Percentiles rank a stretch among this genome's conserved stretches.
These are phyloP conservation scores for Corrigiola litoralis DNA, from an alignment of 179 eudicot species.

Conservation along the genomic window DNA sequence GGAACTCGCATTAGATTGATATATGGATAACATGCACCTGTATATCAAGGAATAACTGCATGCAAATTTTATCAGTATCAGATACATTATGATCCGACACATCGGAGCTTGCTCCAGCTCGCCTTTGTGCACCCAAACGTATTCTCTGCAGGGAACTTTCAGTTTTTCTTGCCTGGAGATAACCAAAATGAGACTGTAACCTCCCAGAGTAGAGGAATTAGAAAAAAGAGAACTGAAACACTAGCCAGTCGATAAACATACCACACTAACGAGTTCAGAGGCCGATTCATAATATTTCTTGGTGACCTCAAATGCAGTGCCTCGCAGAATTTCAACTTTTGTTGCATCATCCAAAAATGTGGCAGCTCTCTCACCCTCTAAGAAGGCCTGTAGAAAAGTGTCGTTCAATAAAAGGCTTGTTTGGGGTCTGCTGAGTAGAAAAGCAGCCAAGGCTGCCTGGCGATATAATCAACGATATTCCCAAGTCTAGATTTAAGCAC, in stretches of 20 bases:
- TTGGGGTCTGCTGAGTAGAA: too few relatives aligned
- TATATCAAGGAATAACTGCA: conserved; percentile 94
- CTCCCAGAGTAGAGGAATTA: conserved; percentile 6
- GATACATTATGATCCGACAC: conserved; percentile 69
- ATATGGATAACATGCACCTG: conserved; percentile 44
- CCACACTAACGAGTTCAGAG: conserved; percentile 68
- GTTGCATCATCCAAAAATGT: conserved; percentile 50
- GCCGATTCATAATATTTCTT: conserved; percentile 64
- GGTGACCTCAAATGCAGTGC: conserved; percentile 70
- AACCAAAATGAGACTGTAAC: background rate
- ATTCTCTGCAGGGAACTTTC: conserved; percentile 73
- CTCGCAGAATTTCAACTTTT: conserved; percentile 49
- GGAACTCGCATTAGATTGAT: background rate
- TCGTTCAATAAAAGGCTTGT: background rate
- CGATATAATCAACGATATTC: too few relatives aligned
- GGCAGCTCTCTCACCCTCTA: conserved; percentile 77
- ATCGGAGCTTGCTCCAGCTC: conserved; percentile 84
- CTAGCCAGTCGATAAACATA: conserved; percentile 26
- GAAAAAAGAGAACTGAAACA: background rate
- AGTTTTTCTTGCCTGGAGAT: conserved; percentile 66
- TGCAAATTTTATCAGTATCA: conserved; percentile 82
- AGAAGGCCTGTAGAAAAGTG: conserved; percentile 44
- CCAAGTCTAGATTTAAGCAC: too few relatives aligned
- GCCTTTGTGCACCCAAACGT: conserved; percentile 83
- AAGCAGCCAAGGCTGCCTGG: too few relatives aligned